These are phyloP conservation scores for Pleurotus salmoneostramineus DNA, from an alignment of 768 basidiomycete species.

Conservation along the genomic window DNA sequence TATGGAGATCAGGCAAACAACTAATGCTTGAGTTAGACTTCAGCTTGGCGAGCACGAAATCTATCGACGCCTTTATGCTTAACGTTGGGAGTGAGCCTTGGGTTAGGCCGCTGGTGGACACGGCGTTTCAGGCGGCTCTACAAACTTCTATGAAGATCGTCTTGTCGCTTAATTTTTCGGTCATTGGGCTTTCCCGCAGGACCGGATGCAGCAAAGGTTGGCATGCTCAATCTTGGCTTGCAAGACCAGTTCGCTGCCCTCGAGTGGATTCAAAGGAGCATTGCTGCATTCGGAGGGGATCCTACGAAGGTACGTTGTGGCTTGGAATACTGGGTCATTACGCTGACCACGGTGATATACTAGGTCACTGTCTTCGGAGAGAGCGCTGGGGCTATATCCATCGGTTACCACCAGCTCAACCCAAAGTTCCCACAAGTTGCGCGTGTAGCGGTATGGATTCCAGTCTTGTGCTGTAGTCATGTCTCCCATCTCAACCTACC, in stretches of 20 bases:
- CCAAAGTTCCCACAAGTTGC: constrained; percentile 21
- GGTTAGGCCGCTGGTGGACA: too few species aligned
- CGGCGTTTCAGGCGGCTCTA: too few species aligned
- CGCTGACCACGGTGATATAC: neutral
- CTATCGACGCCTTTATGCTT: too few species aligned
- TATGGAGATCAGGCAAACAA: too few species aligned
- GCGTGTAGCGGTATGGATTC: constrained; percentile 24
- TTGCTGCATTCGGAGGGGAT: constrained; percentile 53
- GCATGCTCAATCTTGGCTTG: constrained; percentile 34
- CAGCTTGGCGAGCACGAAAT: too few species aligned
- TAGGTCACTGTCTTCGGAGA: constrained; percentile 44
- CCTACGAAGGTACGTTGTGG: constrained; percentile 25
- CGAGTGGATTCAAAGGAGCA: constrained; percentile 50
- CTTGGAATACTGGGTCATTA: neutral
- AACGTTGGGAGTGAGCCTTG: too few species aligned
- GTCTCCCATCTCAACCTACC: neutral
- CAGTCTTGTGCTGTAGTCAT: neutral
- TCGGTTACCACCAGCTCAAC: constrained; percentile 30
- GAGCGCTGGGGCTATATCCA: constrained; percentile 44
- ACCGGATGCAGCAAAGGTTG: constrained; percentile 27
- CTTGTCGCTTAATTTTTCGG: too few species aligned
- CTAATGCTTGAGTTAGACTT: too few species aligned
- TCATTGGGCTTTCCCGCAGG: constrained; percentile 43
- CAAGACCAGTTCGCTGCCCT: constrained; percentile 36
- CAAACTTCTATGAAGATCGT: too few species aligned